Base-by-base conservation (phyloP, 2,329 filamentous ascomycete species). In the Claviceps sp. region DNA sequence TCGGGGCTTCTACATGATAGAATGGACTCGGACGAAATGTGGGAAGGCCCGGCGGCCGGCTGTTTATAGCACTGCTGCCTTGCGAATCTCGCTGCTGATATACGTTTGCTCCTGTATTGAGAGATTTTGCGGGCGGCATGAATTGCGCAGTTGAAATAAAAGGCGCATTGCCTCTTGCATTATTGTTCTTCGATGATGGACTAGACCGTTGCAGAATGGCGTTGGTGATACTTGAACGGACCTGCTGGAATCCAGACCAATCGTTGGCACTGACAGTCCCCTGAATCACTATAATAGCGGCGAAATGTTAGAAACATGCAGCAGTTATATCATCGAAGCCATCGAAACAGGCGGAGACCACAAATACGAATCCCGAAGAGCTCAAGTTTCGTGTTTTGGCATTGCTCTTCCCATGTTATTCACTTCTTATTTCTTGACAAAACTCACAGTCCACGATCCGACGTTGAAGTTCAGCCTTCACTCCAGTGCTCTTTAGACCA, bases 381-480 rank as follows among this genome's bases (percentile, higher is more conserved):
- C 9, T 9, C 11, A 11, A 11, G 30, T 34, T 34, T 34, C 30
- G 30, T 34, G 9, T 4, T 34, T 34, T 34, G 30, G 30, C 9
- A 34, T 34, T 34, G 30, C 30, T 34, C 30, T 11, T 34, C 30
- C 26, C 30, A 34, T 34, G 8, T 42, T 24, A 2, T 49, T 34
- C 22, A 42, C 14, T 20, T 42, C 9, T 41, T 49, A 16, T 49
- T 22, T 22, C 14, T 22, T 37, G n/a, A 22, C 13, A 37, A 14
- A 40, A 81, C 87, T 69, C 75, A 97, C 93, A 79, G 54, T 79
- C 73, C 56, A 85, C 79, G 55, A 96, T 86, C 61, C 91, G 84
- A 54, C 72, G 71, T 68, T 95, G 89, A 54, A 97, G 72, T 43
- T 86, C 79, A 37, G 82, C 80, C 73, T 98, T 98, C 61, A 93